Evolutionary conservation across 2,329 filamentous ascomycete species (phyloP), one percentile per base, ranked within the genome.

Genomic region (Aureobasidium lini): DNA sequence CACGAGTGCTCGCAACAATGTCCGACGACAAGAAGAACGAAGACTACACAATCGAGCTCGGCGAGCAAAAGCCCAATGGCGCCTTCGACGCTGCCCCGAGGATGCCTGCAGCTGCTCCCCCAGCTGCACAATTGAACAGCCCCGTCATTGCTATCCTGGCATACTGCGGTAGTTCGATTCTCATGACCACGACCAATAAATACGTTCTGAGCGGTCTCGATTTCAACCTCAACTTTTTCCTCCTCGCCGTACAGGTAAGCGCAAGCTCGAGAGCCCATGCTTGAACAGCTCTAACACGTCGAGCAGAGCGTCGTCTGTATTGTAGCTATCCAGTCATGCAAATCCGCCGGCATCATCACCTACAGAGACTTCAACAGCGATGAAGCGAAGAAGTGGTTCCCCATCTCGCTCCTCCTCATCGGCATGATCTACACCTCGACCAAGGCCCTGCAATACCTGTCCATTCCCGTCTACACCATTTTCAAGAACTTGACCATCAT

Each of bases 401-500:
- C 94, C 50, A 90, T 99, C 69, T 95, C 94, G 60, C 80, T 96
- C 59, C 88, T 97, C 63, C 86, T 99, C 64, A 94, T 97, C 71
- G 92, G 91, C 72, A 99, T 97, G 94, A 97, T 99, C 76, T 99
- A 97, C 77, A 97, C 94, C 59, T 87, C 90, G 69, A 94, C 90
- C 69, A 96, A 96, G 79, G 91, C 94, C 18, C 85, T 99, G 47
- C 91, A 96, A 76, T 97, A 87, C 76, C 88, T 99, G 62, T 96
- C 92, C 34, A 95, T 99, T 59, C 94, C 94, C 28, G 94, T 99
- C 29, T 99, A 99, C 78, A 99, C 94, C 59, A 99, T 99, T 73
- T 99, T 99, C 83, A 99, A 99, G 83, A 99, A 99, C 78, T 76
- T 99, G 79, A 97, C 94, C 62, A 99, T 95, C 74, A 97, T 99